A percentile compares a stretch with the other conserved stretches of the same genome.
Conservation (phyloP, 306 rosid genomes). For the Senna siamea region DNA sequence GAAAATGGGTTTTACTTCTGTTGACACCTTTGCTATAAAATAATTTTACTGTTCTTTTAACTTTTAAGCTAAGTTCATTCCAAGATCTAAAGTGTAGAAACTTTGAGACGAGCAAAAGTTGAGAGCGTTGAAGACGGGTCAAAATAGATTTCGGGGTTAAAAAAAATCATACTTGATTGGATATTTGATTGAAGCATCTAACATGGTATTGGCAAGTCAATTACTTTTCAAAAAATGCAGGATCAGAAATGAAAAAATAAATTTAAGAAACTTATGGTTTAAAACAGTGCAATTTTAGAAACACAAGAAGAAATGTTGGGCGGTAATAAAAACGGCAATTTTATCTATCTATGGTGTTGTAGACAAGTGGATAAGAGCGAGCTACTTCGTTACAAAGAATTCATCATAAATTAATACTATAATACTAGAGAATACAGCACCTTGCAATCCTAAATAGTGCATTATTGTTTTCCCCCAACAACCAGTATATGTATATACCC, state of each 20-base stretch:
- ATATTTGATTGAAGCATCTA: not conserved
- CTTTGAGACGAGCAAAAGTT: no score
- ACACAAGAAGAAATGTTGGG: no score
- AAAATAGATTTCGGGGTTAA: no score
- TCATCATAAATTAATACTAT: not conserved
- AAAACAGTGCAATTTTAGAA: no score
- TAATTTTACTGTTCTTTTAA: not conserved
- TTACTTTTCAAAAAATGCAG: not conserved
- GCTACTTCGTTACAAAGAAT: slow-evolving; percentile 24
- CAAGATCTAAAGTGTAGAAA: not conserved
- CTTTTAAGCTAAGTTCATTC: slow-evolving; percentile 24
- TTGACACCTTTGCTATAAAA: not conserved
- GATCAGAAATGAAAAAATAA: not conserved
- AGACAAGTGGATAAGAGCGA: slow-evolving; percentile 28
- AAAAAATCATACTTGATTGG: not conserved
- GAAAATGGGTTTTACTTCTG: not conserved
- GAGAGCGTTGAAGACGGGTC: no score
- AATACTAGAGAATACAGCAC: not conserved
- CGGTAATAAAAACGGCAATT: slow-evolving; percentile 24
- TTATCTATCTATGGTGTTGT: not conserved
- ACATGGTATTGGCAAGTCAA: not conserved
- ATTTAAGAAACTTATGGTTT: not conserved
- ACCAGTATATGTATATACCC: slow-evolving; percentile 30
- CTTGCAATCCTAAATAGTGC: slow-evolving; percentile 7
- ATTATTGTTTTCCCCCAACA: slow-evolving; percentile 43